These are phyloP conservation scores for Penicillium brasilianum DNA, from an alignment of 2,329 filamentous ascomycete species.

Conservation along the genomic window DNA sequence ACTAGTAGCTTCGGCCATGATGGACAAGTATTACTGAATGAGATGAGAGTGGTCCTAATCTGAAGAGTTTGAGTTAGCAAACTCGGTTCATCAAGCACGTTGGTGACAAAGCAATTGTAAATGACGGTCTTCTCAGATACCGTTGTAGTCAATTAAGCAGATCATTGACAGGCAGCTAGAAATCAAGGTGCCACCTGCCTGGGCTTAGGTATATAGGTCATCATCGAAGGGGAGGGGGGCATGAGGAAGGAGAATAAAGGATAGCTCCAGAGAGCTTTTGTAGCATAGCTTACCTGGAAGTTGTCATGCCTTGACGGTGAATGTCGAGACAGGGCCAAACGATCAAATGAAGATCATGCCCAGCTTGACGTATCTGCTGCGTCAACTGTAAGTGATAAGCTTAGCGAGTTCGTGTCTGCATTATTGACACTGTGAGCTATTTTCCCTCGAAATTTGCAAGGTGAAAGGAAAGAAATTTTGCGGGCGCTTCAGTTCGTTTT, in stretches of 20 bases:
- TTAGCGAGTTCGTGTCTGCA: slow-evolving; percentile 7
- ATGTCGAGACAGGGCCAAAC: slow-evolving; percentile 10
- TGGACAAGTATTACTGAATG: slow-evolving; percentile 33
- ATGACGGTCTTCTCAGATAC: slow-evolving; percentile 76
- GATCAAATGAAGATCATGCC: slow-evolving; percentile 7
- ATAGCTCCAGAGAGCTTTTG: slow-evolving; percentile 15
- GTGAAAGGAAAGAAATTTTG: slow-evolving; percentile 21
- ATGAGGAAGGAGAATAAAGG: slow-evolving; percentile 20
- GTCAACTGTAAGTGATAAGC: neutral
- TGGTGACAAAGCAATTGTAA: slow-evolving; percentile 12
- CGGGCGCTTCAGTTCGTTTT: slow-evolving; percentile 21
- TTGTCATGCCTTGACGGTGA: slow-evolving; percentile 7
- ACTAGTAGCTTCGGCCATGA: slow-evolving; percentile 34
- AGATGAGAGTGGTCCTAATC: slow-evolving; percentile 19
- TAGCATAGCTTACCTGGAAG: slow-evolving; percentile 26
- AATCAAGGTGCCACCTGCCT: slow-evolving; percentile 57
- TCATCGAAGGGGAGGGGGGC: slow-evolving; percentile 45
- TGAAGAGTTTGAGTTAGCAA: slow-evolving; percentile 25
- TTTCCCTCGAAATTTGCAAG: slow-evolving; percentile 5
- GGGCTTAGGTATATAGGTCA: slow-evolving; percentile 51
- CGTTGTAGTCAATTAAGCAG: slow-evolving; percentile 85
- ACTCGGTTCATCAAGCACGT: slow-evolving; percentile 28
- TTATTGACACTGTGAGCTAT: slow-evolving; percentile 16
- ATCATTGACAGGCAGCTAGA: slow-evolving; percentile 57
- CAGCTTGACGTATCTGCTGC: neutral